phyloP scores from a whole-genome alignment of 768 basidiomycete genomes.

The Cantharellus anzutake region DNA sequence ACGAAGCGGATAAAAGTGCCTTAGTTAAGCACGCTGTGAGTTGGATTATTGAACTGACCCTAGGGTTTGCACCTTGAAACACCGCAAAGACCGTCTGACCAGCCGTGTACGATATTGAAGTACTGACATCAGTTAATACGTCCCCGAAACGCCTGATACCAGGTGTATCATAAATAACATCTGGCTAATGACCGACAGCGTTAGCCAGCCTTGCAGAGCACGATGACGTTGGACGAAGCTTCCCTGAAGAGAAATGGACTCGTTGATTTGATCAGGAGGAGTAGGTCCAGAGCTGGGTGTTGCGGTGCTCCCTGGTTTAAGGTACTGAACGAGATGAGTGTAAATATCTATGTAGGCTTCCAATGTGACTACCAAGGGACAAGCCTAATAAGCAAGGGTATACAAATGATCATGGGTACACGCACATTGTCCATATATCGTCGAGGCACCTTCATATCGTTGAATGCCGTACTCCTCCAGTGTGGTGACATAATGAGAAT shows the following conservation, averaged over 20 bases:
- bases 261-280: constrained; percentile 41
- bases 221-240: background rate
- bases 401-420: constrained; percentile 5
- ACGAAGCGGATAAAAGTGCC: background rate
- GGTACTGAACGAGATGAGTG: constrained; percentile 40
- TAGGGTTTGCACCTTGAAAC: constrained; percentile 63
- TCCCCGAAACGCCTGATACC: constrained; percentile 43
- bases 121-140: constrained; percentile 34
- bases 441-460: constrained; percentile 68
- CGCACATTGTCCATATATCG: constrained; percentile 56
- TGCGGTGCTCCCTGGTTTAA: constrained; percentile 30
- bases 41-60: constrained; percentile 26
- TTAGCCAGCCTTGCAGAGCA: background rate
- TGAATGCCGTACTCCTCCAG: constrained; percentile 56
- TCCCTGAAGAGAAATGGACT: constrained; percentile 47
- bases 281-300: constrained; percentile 42
- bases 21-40: background rate
- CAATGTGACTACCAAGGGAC: constrained; percentile 34
- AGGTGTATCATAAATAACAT: constrained; percentile 40
- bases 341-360: constrained; percentile 69
- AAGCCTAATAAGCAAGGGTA: background rate
- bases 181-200: constrained; percentile 24
- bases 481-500: constrained; percentile 39
- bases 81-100: constrained; percentile 40
- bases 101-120: constrained; percentile 25